Evolutionary conservation across 1,139 yeast species (phyloP).

Genomic region (Wickerhamiella pararugosa): DNA sequence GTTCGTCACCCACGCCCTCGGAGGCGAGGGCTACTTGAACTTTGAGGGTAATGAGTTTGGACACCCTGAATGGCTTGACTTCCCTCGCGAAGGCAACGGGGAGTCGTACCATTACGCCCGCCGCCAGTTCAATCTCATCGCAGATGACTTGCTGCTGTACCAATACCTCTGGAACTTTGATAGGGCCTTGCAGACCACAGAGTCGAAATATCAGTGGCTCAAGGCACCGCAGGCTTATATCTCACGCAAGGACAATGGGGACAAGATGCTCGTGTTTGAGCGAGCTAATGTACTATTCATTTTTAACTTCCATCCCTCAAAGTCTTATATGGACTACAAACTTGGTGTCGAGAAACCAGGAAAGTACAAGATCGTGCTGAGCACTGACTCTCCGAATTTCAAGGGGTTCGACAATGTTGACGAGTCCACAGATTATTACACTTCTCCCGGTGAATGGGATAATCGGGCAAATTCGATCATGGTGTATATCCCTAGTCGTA

Average conservation of each 20-base stretch:
- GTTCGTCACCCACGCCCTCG: constrained; percentile 68
- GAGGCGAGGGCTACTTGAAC: constrained; percentile 92
- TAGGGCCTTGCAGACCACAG: constrained; percentile 66
- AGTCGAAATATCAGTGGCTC: constrained; percentile 55
- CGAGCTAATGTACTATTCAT: constrained; percentile 72
- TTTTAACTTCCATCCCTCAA: constrained; percentile 77
- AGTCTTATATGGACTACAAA: constrained; percentile 74
- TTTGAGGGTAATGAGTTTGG: constrained; percentile 98
- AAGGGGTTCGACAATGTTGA: constrained; percentile 78
- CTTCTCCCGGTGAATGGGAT: constrained; percentile 70
- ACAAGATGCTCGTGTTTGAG: constrained; percentile 79
- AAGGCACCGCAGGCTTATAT: constrained; percentile 70
- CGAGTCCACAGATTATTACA: constrained; percentile 32
- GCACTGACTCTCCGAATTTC: constrained; percentile 52
- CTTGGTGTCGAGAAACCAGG: constrained; percentile 79
- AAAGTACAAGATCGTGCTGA: constrained; percentile 54
- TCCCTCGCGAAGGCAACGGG: constrained; percentile 79
- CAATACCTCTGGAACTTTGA: constrained; percentile 67
- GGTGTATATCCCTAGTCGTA: constrained; percentile 72
- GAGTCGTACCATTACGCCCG: constrained; percentile 90
- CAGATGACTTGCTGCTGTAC: constrained; percentile 69
- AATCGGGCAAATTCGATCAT: constrained; percentile 59
- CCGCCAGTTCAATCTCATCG: constrained; percentile 77
- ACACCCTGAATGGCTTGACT: constrained; percentile 97
- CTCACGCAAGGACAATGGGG: constrained; percentile 74